These are phyloP conservation scores for Trametes elegans DNA, from an alignment of 768 basidiomycete species.

Conservation along the genomic window DNA sequence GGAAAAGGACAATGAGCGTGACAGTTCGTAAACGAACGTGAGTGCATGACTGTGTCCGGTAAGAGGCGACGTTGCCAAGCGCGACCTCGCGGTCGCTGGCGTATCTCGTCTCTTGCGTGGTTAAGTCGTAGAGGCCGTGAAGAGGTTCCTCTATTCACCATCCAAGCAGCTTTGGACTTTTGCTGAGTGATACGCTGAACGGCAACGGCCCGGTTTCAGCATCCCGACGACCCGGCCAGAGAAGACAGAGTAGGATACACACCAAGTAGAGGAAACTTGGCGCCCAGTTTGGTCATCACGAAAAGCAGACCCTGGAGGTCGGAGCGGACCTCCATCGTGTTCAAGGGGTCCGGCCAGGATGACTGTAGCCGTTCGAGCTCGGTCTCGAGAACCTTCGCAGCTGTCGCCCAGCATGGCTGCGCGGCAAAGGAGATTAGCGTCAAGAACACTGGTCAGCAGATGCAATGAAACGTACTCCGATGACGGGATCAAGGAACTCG, in stretches of 20 bases:
- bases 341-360: slow-evolving; percentile 57
- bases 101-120: not conserved
- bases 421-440: not conserved
- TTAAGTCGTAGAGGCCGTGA: slow-evolving; percentile 10
- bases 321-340: slow-evolving; percentile 55
- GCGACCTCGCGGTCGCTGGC: not conserved
- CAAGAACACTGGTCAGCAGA: not conserved
- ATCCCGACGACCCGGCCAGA: no score
- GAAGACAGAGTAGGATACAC: slow-evolving; percentile 8
- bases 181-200: slow-evolving; percentile 28
- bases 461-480: slow-evolving; percentile 53
- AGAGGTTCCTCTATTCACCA: slow-evolving; percentile 17
- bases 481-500: slow-evolving; percentile 72
- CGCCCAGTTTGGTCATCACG: slow-evolving; percentile 60
- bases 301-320: slow-evolving; percentile 61
- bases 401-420: slow-evolving; percentile 71
- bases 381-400: slow-evolving; percentile 62
- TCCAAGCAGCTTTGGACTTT: slow-evolving; percentile 31
- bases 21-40: slow-evolving; percentile 25
- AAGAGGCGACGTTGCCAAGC: not conserved
- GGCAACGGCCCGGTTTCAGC: not conserved
- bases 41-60: slow-evolving; percentile 15
- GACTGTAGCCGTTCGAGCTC: slow-evolving; percentile 64
- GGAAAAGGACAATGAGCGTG: slow-evolving; percentile 18
- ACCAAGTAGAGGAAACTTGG: slow-evolving; percentile 60